Evolutionary conservation across 176 grass and related monocot genomes (phyloP).

Genomic region (Raddia distichophylla): DNA sequence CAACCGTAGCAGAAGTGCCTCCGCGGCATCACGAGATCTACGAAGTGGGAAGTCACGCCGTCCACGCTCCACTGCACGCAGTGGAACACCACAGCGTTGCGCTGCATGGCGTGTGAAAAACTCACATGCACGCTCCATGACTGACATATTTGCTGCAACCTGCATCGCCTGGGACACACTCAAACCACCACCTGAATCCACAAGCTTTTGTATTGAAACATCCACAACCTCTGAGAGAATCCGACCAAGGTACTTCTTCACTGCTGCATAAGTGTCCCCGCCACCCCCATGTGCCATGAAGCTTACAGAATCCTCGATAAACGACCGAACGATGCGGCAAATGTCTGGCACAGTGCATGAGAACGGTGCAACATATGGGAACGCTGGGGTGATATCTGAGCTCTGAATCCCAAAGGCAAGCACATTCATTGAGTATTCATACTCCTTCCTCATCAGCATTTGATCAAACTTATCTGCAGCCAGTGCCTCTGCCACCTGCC

Average conservation of each 20-base stretch:
- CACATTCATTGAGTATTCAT: conserved; percentile 99
- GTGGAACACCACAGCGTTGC: conserved; percentile 76
- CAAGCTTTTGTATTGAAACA: conserved; percentile 65
- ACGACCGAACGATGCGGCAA: conserved; percentile 94
- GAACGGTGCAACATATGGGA: conserved; percentile 92
- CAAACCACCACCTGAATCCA: conserved; percentile 67
- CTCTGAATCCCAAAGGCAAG: conserved; percentile 96
- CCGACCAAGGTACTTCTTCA: conserved; percentile 94
- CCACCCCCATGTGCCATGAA: conserved; percentile 96
- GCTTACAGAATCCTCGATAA: conserved; percentile 95
- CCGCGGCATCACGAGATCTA: conserved; percentile 73
- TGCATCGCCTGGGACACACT: conserved; percentile 95
- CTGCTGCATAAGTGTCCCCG: conserved; percentile 72
- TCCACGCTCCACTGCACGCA: conserved; percentile 68
- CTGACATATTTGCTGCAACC: conserved; percentile 88
- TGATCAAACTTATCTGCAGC: conserved; percentile 93
- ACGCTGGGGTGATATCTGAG: conserved; percentile 89
- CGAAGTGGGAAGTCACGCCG: conserved; percentile 78
- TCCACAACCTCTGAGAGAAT: conserved; percentile 80
- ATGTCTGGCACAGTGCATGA: conserved; percentile 86
- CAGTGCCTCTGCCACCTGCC: conserved; percentile 85
- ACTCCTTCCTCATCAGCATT: conserved; percentile 99
- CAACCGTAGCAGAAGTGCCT: conserved; percentile 68
- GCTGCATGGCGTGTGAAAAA: conserved; percentile 94
- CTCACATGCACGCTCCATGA: conserved; percentile 95